Conservation (phyloP, 176 grass and related monocot species). For the Neostapfia colusana region DNA sequence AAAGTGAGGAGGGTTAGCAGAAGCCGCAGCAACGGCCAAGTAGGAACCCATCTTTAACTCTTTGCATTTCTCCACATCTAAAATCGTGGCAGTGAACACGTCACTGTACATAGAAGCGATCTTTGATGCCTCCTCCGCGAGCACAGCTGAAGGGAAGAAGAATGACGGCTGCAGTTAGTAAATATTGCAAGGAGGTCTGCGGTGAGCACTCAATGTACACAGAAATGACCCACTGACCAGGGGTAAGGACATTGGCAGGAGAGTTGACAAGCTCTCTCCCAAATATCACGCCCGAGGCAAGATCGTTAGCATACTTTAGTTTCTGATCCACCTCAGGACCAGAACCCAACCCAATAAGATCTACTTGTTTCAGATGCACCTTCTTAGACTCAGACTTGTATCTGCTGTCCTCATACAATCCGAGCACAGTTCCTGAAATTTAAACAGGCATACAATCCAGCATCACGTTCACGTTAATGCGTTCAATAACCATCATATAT, state of each 20-base stretch:
- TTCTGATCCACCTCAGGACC: slow-evolving; percentile 66
- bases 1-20: no score
- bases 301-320: slow-evolving; percentile 75
- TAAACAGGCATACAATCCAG: slow-evolving; percentile 6
- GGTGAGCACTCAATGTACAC: not conserved
- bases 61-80: slow-evolving; percentile 85
- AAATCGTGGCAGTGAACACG: slow-evolving; percentile 88
- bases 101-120: slow-evolving; percentile 75
- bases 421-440: slow-evolving; percentile 71
- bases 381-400: slow-evolving; percentile 92
- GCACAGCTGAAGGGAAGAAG: slow-evolving; percentile 59
- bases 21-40: no score
- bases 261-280: slow-evolving; percentile 98
- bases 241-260: slow-evolving; percentile 93
- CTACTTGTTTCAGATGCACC: slow-evolving; percentile 73
- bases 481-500: not conserved
- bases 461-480: slow-evolving; percentile 9
- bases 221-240: slow-evolving; percentile 55
- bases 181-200: not conserved
- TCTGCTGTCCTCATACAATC: slow-evolving; percentile 81
- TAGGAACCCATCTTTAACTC: no score
- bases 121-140: slow-evolving; percentile 92
- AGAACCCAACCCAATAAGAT: slow-evolving; percentile 78
- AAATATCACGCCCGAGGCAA: no score
- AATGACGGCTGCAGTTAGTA: not conserved